A percentile compares a stretch with the other conserved stretches of the same genome.
Conservation (phyloP, 139 green algal species). For the Haematococcus sp. region DNA sequence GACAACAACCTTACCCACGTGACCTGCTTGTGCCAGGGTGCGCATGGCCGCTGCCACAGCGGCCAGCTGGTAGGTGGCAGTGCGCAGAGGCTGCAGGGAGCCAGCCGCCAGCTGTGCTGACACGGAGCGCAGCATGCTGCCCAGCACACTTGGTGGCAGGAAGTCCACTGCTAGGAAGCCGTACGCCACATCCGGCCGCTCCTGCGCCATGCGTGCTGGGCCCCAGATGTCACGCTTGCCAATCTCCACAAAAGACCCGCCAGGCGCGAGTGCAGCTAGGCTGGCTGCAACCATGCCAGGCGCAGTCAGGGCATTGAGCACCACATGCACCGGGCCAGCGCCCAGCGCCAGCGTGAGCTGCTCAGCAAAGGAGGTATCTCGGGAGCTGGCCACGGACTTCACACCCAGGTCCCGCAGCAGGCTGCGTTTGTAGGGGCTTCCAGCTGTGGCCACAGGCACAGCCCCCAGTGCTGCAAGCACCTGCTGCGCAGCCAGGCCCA, state of each 20-base stretch:
- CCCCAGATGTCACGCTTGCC: constrained; percentile 89
- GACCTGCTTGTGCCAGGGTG: constrained; percentile 54
- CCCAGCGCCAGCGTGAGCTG: not conserved
- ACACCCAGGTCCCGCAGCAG: constrained; percentile 54
- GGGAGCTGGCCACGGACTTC: constrained; percentile 19
- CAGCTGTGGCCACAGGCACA: constrained; percentile 16
- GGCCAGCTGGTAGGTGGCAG: constrained; percentile 37
- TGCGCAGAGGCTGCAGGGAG: constrained; percentile 32
- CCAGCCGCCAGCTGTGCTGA: constrained; percentile 24
- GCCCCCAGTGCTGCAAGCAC: constrained; percentile 46
- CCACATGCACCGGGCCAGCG: constrained; percentile 27
- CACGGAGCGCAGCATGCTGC: constrained; percentile 32
- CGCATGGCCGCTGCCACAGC: constrained; percentile 50
- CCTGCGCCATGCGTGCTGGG: constrained; percentile 37
- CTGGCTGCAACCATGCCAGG: constrained; percentile 83
- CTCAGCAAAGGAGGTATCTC: constrained; percentile 30
- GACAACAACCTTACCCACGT: constrained; percentile 65
- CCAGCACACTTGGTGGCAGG: constrained; percentile 56
- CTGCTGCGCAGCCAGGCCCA: constrained; percentile 70
- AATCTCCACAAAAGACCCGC: constrained; percentile 79
- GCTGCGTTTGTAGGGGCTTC: constrained; percentile 52
- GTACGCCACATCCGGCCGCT: constrained; percentile 78
- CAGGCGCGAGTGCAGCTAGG: constrained; percentile 50
- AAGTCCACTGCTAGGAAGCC: constrained; percentile 85
- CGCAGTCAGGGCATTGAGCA: constrained; percentile 90